A percentile compares a stretch with the other conserved stretches of the same genome.
Conservation (phyloP, 208 protist species). For the Balamuthia mandrillaris region DNA sequence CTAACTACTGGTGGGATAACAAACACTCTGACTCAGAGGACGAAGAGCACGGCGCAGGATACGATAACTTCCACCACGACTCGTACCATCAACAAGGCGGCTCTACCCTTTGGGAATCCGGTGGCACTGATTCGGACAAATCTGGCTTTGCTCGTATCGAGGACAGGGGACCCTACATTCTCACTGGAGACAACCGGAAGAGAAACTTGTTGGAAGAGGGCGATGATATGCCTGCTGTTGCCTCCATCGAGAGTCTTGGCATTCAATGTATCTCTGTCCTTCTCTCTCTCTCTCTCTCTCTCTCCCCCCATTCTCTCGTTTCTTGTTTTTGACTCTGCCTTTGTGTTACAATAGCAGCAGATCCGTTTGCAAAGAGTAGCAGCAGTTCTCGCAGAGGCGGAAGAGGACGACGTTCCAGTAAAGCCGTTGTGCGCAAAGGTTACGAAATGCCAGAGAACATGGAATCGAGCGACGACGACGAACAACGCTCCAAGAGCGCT, state of each 20-base stretch:
- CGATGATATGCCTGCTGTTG: not conserved
- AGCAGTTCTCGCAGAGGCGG: not conserved
- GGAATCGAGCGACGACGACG: not conserved
- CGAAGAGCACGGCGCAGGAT: not conserved
- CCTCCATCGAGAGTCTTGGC: not conserved
- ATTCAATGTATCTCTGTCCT: not conserved
- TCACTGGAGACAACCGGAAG: not conserved
- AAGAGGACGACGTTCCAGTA: not conserved
- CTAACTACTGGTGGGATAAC: no score
- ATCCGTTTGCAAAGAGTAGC: constrained; percentile 1
- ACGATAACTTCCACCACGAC: no score
- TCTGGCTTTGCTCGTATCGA: not conserved
- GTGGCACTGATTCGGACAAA: not conserved
- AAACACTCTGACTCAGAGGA: constrained; percentile 37
- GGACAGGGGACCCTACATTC: not conserved
- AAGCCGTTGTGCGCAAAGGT: not conserved
- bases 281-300: not conserved
- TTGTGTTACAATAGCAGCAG: not conserved
- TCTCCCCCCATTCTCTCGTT: not conserved
- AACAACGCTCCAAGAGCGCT: not conserved
- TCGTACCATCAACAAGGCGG: not conserved
- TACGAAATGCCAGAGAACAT: constrained; percentile 24
- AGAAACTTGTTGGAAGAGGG: not conserved
- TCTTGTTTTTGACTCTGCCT: not conserved
- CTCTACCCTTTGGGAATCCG: not conserved